phyloP scores from a whole-genome alignment of 257 asterid genomes.

The Ajuga chamaepitys region DNA sequence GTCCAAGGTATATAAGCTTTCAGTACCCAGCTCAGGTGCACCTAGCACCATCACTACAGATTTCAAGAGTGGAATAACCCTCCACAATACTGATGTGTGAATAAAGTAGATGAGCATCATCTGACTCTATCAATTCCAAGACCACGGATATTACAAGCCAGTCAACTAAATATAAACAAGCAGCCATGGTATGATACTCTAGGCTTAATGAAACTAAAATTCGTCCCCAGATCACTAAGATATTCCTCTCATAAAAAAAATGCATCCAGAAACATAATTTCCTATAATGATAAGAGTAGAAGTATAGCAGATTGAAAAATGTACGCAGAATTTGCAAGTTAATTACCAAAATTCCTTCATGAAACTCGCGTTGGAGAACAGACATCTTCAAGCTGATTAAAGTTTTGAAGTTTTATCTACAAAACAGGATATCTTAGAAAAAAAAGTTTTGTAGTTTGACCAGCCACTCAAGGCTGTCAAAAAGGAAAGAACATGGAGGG shows the following conservation, averaged over 20 bases:
- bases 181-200: too few relatives aligned
- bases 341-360: not conserved
- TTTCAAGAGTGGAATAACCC: not conserved
- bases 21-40: not conserved
- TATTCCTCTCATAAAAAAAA: not conserved
- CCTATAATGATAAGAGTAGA: constrained; percentile 3
- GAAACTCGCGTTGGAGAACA: constrained; percentile 9
- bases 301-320: constrained; percentile 7
- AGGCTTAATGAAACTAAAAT: too few relatives aligned
- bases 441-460: constrained; percentile 10
- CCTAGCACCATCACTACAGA: not conserved
- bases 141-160: not conserved
- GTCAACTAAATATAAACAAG: too few relatives aligned
- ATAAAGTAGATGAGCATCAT: not conserved
- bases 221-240: too few relatives aligned
- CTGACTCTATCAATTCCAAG: not conserved
- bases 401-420: constrained; percentile 14
- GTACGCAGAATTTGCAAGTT: constrained; percentile 3
- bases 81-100: not conserved
- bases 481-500: not conserved
- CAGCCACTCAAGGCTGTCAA: constrained; percentile 5
- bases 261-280: not conserved
- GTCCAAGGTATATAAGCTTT: not conserved
- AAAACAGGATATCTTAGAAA: constrained; percentile 13
- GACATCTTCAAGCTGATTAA: constrained; percentile 5